These are phyloP conservation scores for Diplodia corticola DNA, from an alignment of 2,329 filamentous ascomycete species.

Conservation along the genomic window DNA sequence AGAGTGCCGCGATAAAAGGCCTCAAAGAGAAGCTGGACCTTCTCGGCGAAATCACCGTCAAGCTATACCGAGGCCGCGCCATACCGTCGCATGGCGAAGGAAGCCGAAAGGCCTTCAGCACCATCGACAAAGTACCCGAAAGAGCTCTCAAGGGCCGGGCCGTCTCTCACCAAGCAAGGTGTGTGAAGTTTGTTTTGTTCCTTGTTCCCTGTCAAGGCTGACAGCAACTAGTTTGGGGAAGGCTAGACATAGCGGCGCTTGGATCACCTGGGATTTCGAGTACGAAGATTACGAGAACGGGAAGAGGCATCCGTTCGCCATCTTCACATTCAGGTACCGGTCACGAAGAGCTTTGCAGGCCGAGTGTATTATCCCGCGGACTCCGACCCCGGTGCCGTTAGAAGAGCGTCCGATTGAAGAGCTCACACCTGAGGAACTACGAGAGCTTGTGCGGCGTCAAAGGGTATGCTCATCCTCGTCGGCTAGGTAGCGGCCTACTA, in stretches of 20 bases:
- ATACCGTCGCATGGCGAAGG: neutral
- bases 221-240: neutral
- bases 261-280: slow-evolving; percentile 15
- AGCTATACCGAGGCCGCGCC: slow-evolving; percentile 1
- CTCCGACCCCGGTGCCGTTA: slow-evolving; percentile 31
- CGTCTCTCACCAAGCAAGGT: slow-evolving; percentile 29
- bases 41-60: slow-evolving; percentile 11
- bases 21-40: slow-evolving; percentile 14
- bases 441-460: slow-evolving; percentile 28
- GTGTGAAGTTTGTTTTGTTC: neutral
- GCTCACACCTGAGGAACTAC: slow-evolving; percentile 29
- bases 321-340: slow-evolving; percentile 34
- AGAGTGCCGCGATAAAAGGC: slow-evolving; percentile 4
- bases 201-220: neutral
- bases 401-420: slow-evolving; percentile 30
- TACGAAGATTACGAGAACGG: slow-evolving; percentile 5
- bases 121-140: slow-evolving; percentile 26
- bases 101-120: slow-evolving; percentile 2
- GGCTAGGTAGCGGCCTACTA: neutral
- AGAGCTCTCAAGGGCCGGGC: slow-evolving; percentile 30
- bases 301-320: slow-evolving; percentile 26
- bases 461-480: slow-evolving; percentile 21
- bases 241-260: neutral
- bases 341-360: slow-evolving; percentile 35
- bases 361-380: slow-evolving; percentile 36